Evolutionary conservation across 352 stramenopile species (phyloP), one percentile per base, ranked within the genome.

Genomic region (Globisporangium cederbergense): DNA sequence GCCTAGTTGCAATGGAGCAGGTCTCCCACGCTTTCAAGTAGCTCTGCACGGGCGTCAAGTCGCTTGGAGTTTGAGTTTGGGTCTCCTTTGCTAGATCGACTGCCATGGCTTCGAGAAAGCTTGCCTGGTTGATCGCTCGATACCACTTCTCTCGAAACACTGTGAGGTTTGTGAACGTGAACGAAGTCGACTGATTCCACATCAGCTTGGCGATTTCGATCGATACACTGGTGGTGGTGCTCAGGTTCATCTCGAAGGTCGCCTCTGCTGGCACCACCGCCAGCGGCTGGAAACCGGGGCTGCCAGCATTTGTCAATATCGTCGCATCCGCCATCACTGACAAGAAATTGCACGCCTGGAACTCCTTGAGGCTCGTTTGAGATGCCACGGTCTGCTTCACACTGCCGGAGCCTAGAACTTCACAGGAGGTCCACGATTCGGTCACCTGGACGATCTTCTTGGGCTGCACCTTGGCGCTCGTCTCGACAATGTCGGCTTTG

Each of bases 161-260:
- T 3, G 50, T 42, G 0, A 66, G 36, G 14, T 75, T 76, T 4
- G 79, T 77, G 9, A 90, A 78, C 38, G 71, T 77, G 67, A 71
- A 82, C 16, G 28, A 45, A 0, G 65, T 71, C 4, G 64, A 60
- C 16, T 69, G 40, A 16, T 71, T 52, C 81, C 78, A 89, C 1
- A 79, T 28, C 2, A 56, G 62, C 11, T 77, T 51, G 2, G 81
- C 79, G 1, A 74, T 54, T 1, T 75, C 74, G 11, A 88, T 66
- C 1, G 81, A 75, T 4, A 90, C 64, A 20, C 42, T 60, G 1
- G 66, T 52, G 2, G 47, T 30, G 11, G 16, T 45, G 4, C 65
- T 83, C 4, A 61, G 25, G 53, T 90, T 90, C 58, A 89, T 65
- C 64, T 90, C 81, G 43, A 90, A 90, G 9, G 67, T 73, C 30